Percentiles rank a stretch among this genome's conserved stretches.
Evolutionary conservation across 169 alveolate genomes (phyloP).

Genomic region (Plasmodium inui): DNA sequence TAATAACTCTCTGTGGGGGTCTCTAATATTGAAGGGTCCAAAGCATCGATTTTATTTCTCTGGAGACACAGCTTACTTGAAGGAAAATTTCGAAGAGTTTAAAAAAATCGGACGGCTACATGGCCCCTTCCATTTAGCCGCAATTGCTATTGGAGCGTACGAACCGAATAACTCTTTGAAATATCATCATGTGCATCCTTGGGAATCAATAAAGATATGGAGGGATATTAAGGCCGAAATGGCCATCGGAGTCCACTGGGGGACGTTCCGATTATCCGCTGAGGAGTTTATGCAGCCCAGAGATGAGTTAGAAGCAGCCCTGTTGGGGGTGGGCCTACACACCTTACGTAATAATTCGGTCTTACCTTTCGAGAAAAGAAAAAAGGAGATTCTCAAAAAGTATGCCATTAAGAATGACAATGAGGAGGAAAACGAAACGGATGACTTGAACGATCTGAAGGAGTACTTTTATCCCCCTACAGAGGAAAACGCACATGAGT

Average conservation of each 20-base stretch:
- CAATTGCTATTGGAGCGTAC: slow-evolving; percentile 60
- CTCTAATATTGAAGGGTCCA: slow-evolving; percentile 69
- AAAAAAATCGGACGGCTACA: slow-evolving; percentile 60
- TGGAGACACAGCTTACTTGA: slow-evolving; percentile 68
- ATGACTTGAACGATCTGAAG: slow-evolving; percentile 59
- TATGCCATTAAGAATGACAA: slow-evolving; percentile 6
- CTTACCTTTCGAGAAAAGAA: slow-evolving; percentile 5
- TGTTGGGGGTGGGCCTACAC: slow-evolving; percentile 23
- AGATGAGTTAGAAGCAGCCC: slow-evolving; percentile 71
- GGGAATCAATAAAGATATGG: slow-evolving; percentile 75
- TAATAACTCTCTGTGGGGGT: slow-evolving; percentile 66
- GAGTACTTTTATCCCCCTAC: slow-evolving; percentile 61
- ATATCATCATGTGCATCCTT: slow-evolving; percentile 72
- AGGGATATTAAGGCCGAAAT: slow-evolving; percentile 50
- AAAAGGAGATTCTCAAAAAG: slow-evolving; percentile 40
- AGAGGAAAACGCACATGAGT: slow-evolving; percentile 19
- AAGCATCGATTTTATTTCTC: slow-evolving; percentile 57
- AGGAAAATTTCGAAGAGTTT: slow-evolving; percentile 61
- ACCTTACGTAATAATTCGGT: slow-evolving; percentile 28
- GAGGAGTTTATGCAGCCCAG: slow-evolving; percentile 69
- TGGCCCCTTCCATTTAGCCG: slow-evolving; percentile 70
- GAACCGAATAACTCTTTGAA: slow-evolving; percentile 60
- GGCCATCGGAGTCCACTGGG: slow-evolving; percentile 71
- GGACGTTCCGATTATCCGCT: slow-evolving; percentile 56
- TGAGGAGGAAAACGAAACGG: slow-evolving; percentile 18